Evolutionary conservation across 176 grass and related monocot genomes (phyloP), one percentile per base, ranked within the genome.

Genomic region (Aechmea fasciata): DNA sequence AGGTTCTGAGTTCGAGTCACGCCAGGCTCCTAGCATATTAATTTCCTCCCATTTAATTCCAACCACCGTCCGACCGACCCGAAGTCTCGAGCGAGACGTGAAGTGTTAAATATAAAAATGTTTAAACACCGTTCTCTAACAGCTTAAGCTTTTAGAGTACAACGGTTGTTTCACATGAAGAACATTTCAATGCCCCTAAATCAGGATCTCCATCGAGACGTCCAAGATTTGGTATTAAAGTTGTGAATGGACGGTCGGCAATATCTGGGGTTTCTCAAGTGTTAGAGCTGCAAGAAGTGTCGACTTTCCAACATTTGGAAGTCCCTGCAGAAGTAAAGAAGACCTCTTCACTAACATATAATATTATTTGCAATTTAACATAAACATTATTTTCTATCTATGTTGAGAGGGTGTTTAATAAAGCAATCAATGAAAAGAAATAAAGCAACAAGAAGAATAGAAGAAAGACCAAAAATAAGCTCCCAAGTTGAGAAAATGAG

Each of bases 281-380:
- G 93, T 97, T 69, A 92, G 81, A 73, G 89, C 80, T 75, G 93
- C 83, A 67, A 97, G 71, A 87, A 97, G 93, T 67, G 93, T 97
- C 72, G 89, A 97, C 74, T 97, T 97, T 72, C 93, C 93, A 81
- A 89, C 93, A 85, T 97, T 97, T n/a, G 93, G 93, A 68, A 97
- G 93, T 67, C 93, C 93, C 93, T 97, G 52, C 66, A 75, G 47
- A 62, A 70, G 64, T 13, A 64, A 17, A 71, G 79, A 49, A 17
- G 75, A 64, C 71, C 57, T 57, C 18, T 66, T 69, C 50, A 69
- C 62, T 28, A 28, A 54, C 52, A 22, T 23, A 23, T 41, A 54
- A 12, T 18, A 18, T 51, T 41, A 64, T 61, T 72, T 26, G 14
- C 1, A 57, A 76, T 28, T 18, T 17, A 59, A 59, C 14, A 1